Evolutionary conservation across 441 rosid species (phyloP).

Genomic region (Brassica hybrid): DNA sequence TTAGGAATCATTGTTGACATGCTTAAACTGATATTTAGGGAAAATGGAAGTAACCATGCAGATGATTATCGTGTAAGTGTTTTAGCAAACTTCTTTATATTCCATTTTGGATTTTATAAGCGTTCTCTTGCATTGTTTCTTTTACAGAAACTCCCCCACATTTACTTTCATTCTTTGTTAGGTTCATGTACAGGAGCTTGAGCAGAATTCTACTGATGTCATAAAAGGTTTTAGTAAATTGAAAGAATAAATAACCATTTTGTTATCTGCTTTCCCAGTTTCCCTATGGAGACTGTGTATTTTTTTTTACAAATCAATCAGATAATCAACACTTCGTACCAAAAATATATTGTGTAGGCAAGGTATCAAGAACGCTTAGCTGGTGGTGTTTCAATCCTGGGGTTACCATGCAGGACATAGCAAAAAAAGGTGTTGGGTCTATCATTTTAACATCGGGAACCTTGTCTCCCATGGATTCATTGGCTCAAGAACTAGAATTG

Average conservation of each 20-base stretch:
- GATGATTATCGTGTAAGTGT: conserved; percentile 77
- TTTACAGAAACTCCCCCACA: not conserved
- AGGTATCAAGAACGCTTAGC: conserved; percentile 80
- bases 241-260: conserved; percentile 4
- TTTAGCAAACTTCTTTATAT: conserved; percentile 6
- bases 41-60: conserved; percentile 64
- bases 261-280: not conserved
- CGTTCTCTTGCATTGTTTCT: conserved; percentile 7
- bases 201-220: conserved; percentile 57
- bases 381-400: conserved; percentile 99
- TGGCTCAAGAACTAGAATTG: conserved; percentile 91
- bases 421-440: conserved; percentile 78
- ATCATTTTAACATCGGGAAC: conserved; percentile 96
- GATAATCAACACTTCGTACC: not conserved
- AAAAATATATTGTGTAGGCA: conserved; percentile 53
- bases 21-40: conserved; percentile 77
- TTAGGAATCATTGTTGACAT: conserved; percentile 76
- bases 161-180: conserved; percentile 40
- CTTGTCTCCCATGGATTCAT: conserved; percentile 89
- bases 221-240: conserved; percentile 53
- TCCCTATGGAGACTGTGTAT: not conserved
- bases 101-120: not conserved
- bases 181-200: conserved; percentile 91
- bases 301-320: conserved; percentile 9
- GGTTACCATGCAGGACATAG: conserved; percentile 86